These are phyloP conservation scores for Mycena leptocephala DNA, from an alignment of 768 basidiomycete genomes.

Conservation along the genomic window DNA sequence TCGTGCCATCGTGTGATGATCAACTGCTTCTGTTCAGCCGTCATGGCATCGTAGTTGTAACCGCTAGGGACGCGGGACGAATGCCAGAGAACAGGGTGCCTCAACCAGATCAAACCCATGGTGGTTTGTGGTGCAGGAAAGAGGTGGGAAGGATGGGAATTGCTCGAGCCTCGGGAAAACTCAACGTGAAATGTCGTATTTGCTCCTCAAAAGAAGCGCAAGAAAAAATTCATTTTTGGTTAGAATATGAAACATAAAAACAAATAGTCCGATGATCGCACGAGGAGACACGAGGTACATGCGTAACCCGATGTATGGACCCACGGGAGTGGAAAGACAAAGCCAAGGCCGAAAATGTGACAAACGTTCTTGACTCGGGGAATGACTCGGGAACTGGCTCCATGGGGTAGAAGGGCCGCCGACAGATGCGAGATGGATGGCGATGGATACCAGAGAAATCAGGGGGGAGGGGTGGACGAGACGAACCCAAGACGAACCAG, in stretches of 20 bases:
- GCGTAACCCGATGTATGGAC: neutral
- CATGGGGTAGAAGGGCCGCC: slow-evolving; percentile 14
- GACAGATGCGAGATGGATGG: slow-evolving; percentile 12
- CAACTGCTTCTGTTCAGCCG: slow-evolving; percentile 38
- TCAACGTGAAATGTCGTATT: neutral
- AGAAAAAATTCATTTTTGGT: neutral
- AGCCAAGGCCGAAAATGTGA: neutral
- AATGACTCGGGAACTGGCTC: slow-evolving; percentile 32
- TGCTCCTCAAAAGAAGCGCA: neutral
- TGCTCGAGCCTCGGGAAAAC: neutral
- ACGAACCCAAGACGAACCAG: slow-evolving; percentile 28
- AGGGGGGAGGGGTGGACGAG: neutral
- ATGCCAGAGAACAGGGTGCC: slow-evolving; percentile 47
- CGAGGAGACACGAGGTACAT: slow-evolving; percentile 1
- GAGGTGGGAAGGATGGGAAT: neutral
- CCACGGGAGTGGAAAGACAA: neutral
- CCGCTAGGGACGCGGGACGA: slow-evolving; percentile 41
- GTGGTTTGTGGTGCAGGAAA: neutral
- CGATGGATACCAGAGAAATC: neutral
- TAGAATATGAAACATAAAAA: neutral
- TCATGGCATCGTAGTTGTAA: slow-evolving; percentile 43
- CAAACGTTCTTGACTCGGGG: slow-evolving; percentile 21
- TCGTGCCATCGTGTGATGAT: slow-evolving; percentile 44
- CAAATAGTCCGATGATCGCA: slow-evolving; percentile 11
- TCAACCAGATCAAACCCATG: slow-evolving; percentile 48